These are phyloP conservation scores for Exserohilum rostratum DNA, from an alignment of 2,329 filamentous ascomycete species.

Conservation along the genomic window DNA sequence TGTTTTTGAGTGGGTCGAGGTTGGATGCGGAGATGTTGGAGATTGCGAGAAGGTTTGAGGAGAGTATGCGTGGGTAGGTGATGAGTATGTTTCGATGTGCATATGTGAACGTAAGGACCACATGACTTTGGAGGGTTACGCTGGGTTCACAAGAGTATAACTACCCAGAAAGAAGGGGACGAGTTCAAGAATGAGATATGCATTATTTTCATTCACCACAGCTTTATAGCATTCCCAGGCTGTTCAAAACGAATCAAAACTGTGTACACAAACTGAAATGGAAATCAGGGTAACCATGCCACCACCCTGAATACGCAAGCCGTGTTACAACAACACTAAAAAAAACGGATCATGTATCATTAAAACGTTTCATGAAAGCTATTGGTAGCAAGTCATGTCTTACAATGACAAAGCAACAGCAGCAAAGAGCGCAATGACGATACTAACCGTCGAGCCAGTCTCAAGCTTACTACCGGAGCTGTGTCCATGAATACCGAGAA, in stretches of 20 bases:
- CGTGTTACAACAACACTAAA: background rate
- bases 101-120: no score
- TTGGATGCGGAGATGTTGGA: slow-evolving; percentile 51
- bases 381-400: background rate
- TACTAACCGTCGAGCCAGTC: slow-evolving; percentile 39
- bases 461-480: slow-evolving; percentile 31
- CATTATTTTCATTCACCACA: no score
- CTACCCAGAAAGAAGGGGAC: no score
- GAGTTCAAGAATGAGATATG: no score
- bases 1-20: slow-evolving; percentile 47
- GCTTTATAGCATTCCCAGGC: background rate
- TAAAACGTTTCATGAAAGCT: background rate
- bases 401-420: slow-evolving; percentile 36
- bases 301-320: background rate
- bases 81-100: no score
- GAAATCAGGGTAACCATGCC: background rate
- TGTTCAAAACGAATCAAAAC: background rate
- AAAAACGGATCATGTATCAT: slow-evolving; percentile 4
- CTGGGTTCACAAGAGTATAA: background rate
- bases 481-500: slow-evolving; percentile 43
- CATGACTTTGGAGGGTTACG: no score
- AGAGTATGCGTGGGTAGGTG: slow-evolving; percentile 1
- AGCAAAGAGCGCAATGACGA: slow-evolving; percentile 43
- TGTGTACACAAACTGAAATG: background rate
- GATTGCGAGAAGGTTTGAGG: slow-evolving; percentile 43